Base-by-base conservation (phyloP, 208 protist genomes). In the Leptomonas pyrrhocoris region DNA sequence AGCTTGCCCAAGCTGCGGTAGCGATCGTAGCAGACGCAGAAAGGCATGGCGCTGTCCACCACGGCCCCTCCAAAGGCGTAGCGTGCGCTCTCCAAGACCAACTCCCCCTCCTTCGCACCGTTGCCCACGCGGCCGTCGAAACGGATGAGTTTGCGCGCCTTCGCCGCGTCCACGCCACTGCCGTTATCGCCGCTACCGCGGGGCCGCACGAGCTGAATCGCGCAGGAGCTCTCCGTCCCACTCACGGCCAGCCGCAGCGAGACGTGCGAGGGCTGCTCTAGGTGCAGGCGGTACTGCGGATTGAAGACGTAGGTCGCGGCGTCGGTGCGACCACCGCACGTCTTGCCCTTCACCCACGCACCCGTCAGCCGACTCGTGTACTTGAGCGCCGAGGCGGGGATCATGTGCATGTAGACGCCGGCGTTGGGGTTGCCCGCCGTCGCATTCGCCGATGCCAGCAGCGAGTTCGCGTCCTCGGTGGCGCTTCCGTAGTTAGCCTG, bases 351-450 rank as follows among this genome's bases (percentile, higher is more conserved):
- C 64, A 79, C 74, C 87, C 87, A 95, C 45, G 46, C 43, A 8
- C 90, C 87, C 3, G 76, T 55, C 28, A 75, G 38, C 34, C 70
- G 65, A 18, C 79, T 84, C 45, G 73, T 81, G 40, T 83, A 65
- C 60, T 73, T 79, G 2, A 95, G 81, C 51, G 68, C 68, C 25
- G 75, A 84, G 28, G 64, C 53, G 21, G 87, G 87, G 36, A 95
- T 88, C 45, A 73, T 73, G 64, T 95, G 90, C 85, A 95, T 93
- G 76, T 82, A 95, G 31, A 96, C 88, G 21, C 85, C 86, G 1
- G 54, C 28, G 68, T 56, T 56, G 2, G 70, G 66, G 49, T 75
- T 77, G 23, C 72, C 72, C 27, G 57, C 72, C 28, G 67, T 61
- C 11, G 57, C 63, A 55, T 77, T 77, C 15, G 72, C 56, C 46